Base-by-base conservation (phyloP, 176 grass and related monocot genomes). In the Thinopyrum elongatum region DNA sequence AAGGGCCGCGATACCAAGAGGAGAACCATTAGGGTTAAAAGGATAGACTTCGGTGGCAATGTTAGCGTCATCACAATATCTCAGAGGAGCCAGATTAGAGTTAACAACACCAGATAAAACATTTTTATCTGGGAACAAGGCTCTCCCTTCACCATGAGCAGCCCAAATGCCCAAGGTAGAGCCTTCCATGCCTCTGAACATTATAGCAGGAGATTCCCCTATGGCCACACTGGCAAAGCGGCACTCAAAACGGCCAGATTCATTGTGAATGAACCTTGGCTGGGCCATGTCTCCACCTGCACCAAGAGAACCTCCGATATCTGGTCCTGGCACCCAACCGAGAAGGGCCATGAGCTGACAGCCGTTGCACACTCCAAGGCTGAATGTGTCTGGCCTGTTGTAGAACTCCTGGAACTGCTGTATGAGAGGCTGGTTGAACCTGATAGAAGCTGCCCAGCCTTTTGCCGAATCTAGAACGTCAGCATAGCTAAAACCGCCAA, bases 281-380 rank as follows among this genome's bases (percentile, higher is more conserved):
- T 98, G 96, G 27, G 91, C 94, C 60, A 92, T 44, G 83, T 94
- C 96, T 13, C 92, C 92, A 70, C 90, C 90, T 34, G 33, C 13
- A 90, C 88, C 86, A 80, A 92, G 83, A 42, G 90, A 86, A 79
- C 88, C 88, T 44, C 90, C 91, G 61, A 93, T 70, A 83, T 70
- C 76, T 39, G 87, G 71, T 79, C 96, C 93, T 36, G 92, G 96
- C 68, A 98, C 93, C 96, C 96, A 98, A 10, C 96, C 96, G 69
- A 98, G 94, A 87, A 98, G 92, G 70, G 96, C 92, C 96, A 98
- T 95, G 47, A 95, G 90, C 79, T 94, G 92, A 84, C 94, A 98
- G 47, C 96, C 92, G 42, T 98, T 98, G 80, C 94, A 98, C 28
- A 95, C 96, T 79, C 93, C 93, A 86, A 95, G 88, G 83, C 94